Evolutionary conservation across 805 yeast genomes (phyloP).

Genomic region (Metschnikowia noctiluminum): DNA sequence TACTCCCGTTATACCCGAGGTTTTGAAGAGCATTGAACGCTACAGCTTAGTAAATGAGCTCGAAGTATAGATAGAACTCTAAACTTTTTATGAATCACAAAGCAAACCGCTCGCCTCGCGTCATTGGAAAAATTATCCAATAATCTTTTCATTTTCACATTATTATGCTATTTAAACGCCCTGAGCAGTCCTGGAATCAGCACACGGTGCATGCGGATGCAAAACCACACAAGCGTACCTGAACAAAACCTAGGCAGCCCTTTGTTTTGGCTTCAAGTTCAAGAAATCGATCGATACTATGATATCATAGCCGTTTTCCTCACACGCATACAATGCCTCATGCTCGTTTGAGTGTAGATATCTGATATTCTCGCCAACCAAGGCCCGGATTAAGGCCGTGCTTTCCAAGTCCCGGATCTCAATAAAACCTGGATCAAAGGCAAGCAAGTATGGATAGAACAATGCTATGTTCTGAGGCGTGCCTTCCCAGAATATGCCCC

Average conservation of each 20-base stretch:
- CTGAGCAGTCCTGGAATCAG: no score
- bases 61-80: no score
- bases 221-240: not conserved
- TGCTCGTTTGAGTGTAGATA: constrained; percentile 86
- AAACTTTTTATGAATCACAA: no score
- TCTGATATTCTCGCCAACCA: constrained; percentile 87
- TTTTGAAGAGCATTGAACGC: no score
- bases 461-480: constrained; percentile 88
- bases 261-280: constrained; percentile 44
- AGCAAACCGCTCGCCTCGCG: no score
- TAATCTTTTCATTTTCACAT: no score
- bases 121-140: no score
- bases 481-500: constrained; percentile 97
- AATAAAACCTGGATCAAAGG: constrained; percentile 86
- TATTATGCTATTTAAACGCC: no score
- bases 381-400: constrained; percentile 81
- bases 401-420: constrained; percentile 90
- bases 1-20: no score
- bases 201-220: not conserved
- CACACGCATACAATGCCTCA: constrained; percentile 90
- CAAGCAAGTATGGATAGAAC: constrained; percentile 89
- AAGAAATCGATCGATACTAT: constrained; percentile 92
- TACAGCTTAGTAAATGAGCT: no score
- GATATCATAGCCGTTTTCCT: constrained; percentile 86
- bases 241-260: no score